Base-by-base conservation (phyloP, 371 early-diverging fungal species). In the Cokeromyces recurvatus region DNA sequence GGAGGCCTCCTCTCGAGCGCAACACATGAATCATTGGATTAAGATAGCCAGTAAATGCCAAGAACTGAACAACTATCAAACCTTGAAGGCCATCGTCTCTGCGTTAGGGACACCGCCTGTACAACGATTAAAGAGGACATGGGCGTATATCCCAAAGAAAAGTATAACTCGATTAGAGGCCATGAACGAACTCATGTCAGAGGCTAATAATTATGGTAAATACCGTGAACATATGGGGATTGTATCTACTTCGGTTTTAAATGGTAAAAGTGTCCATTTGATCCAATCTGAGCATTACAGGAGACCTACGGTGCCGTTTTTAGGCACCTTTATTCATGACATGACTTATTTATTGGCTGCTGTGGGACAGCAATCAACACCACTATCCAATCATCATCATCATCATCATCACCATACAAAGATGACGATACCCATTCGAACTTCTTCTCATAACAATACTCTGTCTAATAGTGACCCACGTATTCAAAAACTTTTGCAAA, bases 321-420 rank as follows among this genome's bases (percentile, higher is more conserved):
- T 91, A 9, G 89, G 91, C 14, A 81, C 87, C 1, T 82, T 86
- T 53, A 82, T 89, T 20, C 87, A 88, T 59, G 91, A 91, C 52
- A 75, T 81, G 31, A 88, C 89, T 4, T 91, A 91, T 51, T 58
- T 89, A 12, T 25, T 79, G 6, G 87, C 86, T 0, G 82, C 83
- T 6, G 74, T 71, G 43, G 46, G 11, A 27, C 29, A 27, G 40
- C n/a, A n/a, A n/a, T 17, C 54, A 54, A 22, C 37, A 47, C 6
- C 54, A 47, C 15, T 20, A 84, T n/a, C n/a, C n/a, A n/a, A n/a
- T n/a, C n/a, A n/a, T n/a, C n/a, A n/a, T n/a, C n/a, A n/a, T n/a
- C 38, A 12, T 44, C 45, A 11, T 43, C 43, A 15, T 17, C 31
- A 16, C 6, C 48, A 48, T 11, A 47, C 39, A 27, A 40, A 17